A percentile compares a stretch with the other conserved stretches of the same genome.
These are phyloP conservation scores for Cutaneotrichosporon spelunceum DNA, from an alignment of 1,284 basidiomycete species.

Conservation along the genomic window DNA sequence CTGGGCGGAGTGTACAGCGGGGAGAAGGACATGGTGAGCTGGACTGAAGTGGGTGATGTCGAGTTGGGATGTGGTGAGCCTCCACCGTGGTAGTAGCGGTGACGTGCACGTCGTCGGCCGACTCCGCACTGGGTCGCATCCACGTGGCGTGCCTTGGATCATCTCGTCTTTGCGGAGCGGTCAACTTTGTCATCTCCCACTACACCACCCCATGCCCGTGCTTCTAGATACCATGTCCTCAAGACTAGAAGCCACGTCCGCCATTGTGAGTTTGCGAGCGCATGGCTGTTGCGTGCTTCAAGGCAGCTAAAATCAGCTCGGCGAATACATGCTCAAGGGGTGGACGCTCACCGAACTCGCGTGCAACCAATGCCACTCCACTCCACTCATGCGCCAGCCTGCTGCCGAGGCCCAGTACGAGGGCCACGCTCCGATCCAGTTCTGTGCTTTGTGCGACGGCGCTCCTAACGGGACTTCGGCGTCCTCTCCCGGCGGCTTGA, in stretches of 20 bases:
- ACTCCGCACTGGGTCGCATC: background rate
- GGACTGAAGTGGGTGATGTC: background rate
- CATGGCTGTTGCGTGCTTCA: no score
- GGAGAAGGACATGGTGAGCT: slow-evolving; percentile 36
- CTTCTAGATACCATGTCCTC: slow-evolving; percentile 36
- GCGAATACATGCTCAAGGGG: slow-evolving; percentile 53
- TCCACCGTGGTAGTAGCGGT: background rate
- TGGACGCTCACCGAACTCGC: slow-evolving; percentile 51
- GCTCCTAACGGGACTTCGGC: slow-evolving; percentile 17
- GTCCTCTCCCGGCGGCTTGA: background rate
- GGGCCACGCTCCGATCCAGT: slow-evolving; percentile 41
- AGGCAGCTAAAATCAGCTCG: slow-evolving; percentile 36
- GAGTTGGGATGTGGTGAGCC: background rate
- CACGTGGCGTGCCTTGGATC: background rate
- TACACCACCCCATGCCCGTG: slow-evolving; percentile 30
- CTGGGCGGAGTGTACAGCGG: slow-evolving; percentile 20
- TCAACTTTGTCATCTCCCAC: background rate
- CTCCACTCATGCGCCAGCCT: slow-evolving; percentile 51
- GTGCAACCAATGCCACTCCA: slow-evolving; percentile 42
- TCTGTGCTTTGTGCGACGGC: slow-evolving; percentile 53
- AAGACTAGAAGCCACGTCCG: slow-evolving; percentile 41
- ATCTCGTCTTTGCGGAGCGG: background rate
- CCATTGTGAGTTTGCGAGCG: slow-evolving; percentile 39
- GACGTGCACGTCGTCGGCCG: background rate
- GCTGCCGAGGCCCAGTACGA: slow-evolving; percentile 29